A percentile compares a stretch with the other conserved stretches of the same genome.
phyloP scores from a whole-genome alignment of 2,329 filamentous ascomycete genomes.

The Bipolaris zeicola region DNA sequence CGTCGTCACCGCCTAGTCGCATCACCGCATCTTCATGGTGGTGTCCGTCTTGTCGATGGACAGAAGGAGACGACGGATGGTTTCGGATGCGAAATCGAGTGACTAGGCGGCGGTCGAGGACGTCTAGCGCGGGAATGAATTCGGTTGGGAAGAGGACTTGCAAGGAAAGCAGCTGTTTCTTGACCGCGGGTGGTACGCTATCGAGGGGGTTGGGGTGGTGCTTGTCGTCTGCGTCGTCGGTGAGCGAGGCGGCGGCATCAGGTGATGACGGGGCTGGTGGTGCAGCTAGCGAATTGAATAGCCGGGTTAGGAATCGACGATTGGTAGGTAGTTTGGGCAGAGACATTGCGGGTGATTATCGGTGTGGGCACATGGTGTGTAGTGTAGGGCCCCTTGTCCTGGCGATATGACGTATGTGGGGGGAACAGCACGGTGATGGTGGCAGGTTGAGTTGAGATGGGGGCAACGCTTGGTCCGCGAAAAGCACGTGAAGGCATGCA shows the following conservation, averaged over 20 bases:
- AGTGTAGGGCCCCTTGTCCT: neutral
- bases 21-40: neutral
- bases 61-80: neutral
- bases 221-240: neutral
- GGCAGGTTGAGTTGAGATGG: neutral
- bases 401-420: conserved; percentile 21
- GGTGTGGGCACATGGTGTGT: neutral
- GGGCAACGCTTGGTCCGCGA: conserved; percentile 22
- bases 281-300: conserved; percentile 36
- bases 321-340: conserved; percentile 25
- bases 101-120: conserved; percentile 79
- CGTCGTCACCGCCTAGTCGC: neutral
- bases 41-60: neutral
- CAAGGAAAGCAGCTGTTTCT: conserved; percentile 70
- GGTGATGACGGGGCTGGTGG: neutral
- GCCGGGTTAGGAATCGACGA: conserved; percentile 43
- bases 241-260: conserved; percentile 24
- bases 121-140: conserved; percentile 82
- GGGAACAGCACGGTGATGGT: conserved; percentile 11
- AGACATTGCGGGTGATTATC: conserved; percentile 18
- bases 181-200: conserved; percentile 30
- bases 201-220: conserved; percentile 50
- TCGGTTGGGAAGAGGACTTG: conserved; percentile 84
- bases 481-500: conserved; percentile 22
- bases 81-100: conserved; percentile 53